Evolutionary conservation across 2,329 filamentous ascomycete species (phyloP).

Genomic region (Didymellaceae sp.): DNA sequence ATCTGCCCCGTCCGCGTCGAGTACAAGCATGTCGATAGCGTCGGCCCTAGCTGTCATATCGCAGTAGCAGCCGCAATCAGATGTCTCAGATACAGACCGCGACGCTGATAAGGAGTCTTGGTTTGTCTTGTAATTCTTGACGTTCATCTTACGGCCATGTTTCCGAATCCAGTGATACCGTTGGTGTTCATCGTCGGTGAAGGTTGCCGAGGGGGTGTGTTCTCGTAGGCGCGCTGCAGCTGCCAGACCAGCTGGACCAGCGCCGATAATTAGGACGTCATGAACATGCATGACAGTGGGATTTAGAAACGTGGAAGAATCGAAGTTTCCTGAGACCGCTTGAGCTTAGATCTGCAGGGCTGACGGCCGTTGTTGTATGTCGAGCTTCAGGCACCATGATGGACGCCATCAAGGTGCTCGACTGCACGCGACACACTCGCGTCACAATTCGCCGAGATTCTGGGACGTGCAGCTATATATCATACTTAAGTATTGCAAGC

Average conservation of each 20-base stretch:
- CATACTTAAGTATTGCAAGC: too few species aligned
- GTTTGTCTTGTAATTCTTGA: conserved; percentile 61
- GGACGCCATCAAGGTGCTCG: conserved; percentile 37
- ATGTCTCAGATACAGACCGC: conserved; percentile 30
- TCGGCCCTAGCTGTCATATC: conserved; percentile 6
- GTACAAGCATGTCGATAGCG: conserved; percentile 56
- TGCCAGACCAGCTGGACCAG: conserved; percentile 76
- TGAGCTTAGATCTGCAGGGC: not conserved
- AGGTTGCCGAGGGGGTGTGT: conserved; percentile 76
- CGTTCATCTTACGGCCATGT: conserved; percentile 64
- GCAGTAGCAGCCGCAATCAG: conserved; percentile 24
- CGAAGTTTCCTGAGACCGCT: not conserved
- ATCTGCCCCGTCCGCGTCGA: conserved; percentile 67
- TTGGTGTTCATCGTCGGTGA: conserved; percentile 82
- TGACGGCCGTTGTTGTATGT: conserved; percentile 1
- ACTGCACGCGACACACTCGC: conserved; percentile 1
- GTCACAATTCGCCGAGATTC: not conserved
- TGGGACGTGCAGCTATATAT: not conserved
- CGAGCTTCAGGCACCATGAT: conserved; percentile 30
- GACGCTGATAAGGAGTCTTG: conserved; percentile 36
- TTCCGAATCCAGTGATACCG: conserved; percentile 80
- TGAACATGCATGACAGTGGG: conserved; percentile 48
- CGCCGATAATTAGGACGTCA: conserved; percentile 76
- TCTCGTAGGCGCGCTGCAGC: conserved; percentile 75
- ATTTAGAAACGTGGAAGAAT: too few species aligned